These are phyloP conservation scores for Phoma sp. DNA, from an alignment of 2,329 filamentous ascomycete genomes.

Conservation along the genomic window DNA sequence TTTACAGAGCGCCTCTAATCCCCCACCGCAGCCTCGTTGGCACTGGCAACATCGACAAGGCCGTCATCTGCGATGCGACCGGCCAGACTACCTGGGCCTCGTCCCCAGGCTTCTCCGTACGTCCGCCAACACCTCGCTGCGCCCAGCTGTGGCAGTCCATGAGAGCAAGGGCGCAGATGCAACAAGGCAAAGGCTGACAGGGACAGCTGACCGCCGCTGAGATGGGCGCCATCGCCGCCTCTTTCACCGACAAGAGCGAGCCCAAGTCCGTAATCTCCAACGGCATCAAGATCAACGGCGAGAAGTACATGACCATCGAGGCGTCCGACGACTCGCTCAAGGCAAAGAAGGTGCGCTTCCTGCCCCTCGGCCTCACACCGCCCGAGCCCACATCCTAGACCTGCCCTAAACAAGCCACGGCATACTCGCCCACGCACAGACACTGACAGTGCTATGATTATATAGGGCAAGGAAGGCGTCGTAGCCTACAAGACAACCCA, in stretches of 20 bases:
- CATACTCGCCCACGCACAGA: neutral
- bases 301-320: constrained; percentile 79
- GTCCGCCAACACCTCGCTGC: constrained; percentile 29
- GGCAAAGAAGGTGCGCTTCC: constrained; percentile 75
- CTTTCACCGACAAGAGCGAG: constrained; percentile 63
- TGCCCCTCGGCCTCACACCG: neutral
- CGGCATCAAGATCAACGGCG: constrained; percentile 77
- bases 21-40: constrained; percentile 48
- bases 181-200: constrained; percentile 17
- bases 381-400: neutral
- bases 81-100: constrained; percentile 72
- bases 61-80: constrained; percentile 58
- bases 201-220: constrained; percentile 61
- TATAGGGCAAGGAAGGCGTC: constrained; percentile 79
- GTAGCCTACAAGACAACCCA: constrained; percentile 86
- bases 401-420: no score
- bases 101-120: constrained; percentile 86
- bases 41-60: constrained; percentile 56
- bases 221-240: constrained; percentile 61
- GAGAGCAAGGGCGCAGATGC: neutral
- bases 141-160: constrained; percentile 1
- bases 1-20: constrained; percentile 21
- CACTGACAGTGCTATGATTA: neutral
- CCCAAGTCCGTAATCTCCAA: constrained; percentile 72
- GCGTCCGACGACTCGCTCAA: constrained; percentile 82